Percentiles rank a stretch among this genome's conserved stretches.
Conservation (phyloP, 2,329 filamentous ascomycete genomes). For the Aurifilum marmelostoma region DNA sequence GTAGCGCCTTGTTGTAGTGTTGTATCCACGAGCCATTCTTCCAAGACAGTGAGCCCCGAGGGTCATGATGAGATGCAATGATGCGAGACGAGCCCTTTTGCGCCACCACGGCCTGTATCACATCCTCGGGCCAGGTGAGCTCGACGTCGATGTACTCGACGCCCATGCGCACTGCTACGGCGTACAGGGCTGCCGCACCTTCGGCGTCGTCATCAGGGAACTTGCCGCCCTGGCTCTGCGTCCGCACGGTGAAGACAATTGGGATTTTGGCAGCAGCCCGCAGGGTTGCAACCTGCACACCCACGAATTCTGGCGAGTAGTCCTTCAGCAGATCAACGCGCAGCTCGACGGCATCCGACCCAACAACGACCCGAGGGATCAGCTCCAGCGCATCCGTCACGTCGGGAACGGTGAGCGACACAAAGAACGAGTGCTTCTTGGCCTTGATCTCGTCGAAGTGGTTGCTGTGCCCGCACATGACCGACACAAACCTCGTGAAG, state of each 20-base stretch:
- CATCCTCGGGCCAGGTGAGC: slow-evolving; percentile 78
- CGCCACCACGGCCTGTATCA: slow-evolving; percentile 70
- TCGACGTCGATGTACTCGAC: slow-evolving; percentile 94
- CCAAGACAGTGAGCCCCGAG: slow-evolving; percentile 79
- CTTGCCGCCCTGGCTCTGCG: slow-evolving; percentile 80
- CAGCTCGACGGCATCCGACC: slow-evolving; percentile 90
- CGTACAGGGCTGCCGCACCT: slow-evolving; percentile 76
- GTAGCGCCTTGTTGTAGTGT: slow-evolving; percentile 85
- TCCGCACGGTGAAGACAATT: slow-evolving; percentile 91
- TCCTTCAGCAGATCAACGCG: slow-evolving; percentile 89
- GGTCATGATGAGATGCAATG: slow-evolving; percentile 96
- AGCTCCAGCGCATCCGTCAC: slow-evolving; percentile 65
- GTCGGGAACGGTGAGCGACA: slow-evolving; percentile 83
- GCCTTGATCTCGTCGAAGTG: slow-evolving; percentile 61
- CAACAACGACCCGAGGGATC: slow-evolving; percentile 75
- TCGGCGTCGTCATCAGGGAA: slow-evolving; percentile 79
- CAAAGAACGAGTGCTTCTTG: slow-evolving; percentile 84
- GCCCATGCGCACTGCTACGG: slow-evolving; percentile 77
- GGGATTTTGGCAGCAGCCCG: slow-evolving; percentile 74
- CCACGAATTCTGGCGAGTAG: slow-evolving; percentile 74
- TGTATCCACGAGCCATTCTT: slow-evolving; percentile 89
- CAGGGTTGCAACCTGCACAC: slow-evolving; percentile 79
- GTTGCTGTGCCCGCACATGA: slow-evolving; percentile 65
- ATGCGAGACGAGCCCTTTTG: slow-evolving; percentile 75
- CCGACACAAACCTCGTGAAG: slow-evolving; percentile 72